phyloP scores from a whole-genome alignment of 2,329 filamentous ascomycete species.

The Ophiostoma sp. region DNA sequence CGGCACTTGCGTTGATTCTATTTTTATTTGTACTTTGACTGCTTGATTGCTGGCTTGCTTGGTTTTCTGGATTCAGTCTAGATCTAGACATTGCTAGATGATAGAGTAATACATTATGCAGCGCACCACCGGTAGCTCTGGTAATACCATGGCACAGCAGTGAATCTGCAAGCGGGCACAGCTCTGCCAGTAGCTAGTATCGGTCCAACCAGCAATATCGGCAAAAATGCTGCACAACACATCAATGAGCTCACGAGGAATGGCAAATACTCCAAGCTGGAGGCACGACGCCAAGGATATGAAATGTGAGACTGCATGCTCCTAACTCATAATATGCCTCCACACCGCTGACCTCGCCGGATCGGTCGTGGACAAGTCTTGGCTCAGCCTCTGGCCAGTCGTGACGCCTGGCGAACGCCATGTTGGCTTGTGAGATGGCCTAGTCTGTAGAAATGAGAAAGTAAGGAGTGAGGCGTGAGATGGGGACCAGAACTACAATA shows the following conservation, averaged over 20 bases:
- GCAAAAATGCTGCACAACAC: too few relatives aligned
- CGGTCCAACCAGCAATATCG: not conserved
- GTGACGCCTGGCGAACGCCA: not conserved
- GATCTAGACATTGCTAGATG: not conserved
- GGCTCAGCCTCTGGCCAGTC: not conserved
- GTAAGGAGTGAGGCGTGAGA: not conserved
- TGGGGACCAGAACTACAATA: not conserved
- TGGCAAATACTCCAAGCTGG: too few relatives aligned
- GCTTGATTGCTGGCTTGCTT: not conserved
- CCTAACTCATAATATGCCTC: not conserved
- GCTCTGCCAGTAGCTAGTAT: not conserved
- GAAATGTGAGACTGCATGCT: too few relatives aligned
- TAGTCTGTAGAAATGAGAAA: not conserved
- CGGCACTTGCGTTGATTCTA: not conserved
- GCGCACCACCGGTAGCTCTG: too few relatives aligned
- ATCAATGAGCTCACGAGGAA: not conserved
- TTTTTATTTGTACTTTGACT: not conserved
- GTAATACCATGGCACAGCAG: too few relatives aligned
- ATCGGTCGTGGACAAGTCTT: not conserved
- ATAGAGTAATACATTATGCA: not conserved
- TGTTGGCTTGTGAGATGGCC: not conserved
- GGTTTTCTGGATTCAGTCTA: not conserved
- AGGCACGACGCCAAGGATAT: too few relatives aligned
- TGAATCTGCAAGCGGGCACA: too few relatives aligned
- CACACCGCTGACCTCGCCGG: not conserved